Evolutionary conservation across 148 eudicot species (phyloP), one percentile per base, ranked within the genome.

Genomic region (Rhododendron henanense): DNA sequence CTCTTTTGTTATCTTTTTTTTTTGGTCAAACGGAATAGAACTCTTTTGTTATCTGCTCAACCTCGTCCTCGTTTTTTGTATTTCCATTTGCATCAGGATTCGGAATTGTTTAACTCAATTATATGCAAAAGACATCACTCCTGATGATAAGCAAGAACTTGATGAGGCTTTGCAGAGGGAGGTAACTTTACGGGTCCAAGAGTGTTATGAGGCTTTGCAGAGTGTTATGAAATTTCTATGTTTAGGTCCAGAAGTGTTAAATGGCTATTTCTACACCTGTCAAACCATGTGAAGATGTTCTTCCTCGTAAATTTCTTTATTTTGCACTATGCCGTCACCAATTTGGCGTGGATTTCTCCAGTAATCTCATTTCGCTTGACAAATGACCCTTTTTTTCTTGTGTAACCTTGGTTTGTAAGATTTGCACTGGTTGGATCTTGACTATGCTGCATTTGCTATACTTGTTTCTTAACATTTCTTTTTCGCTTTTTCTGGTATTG

Each of bases 91-190:
- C 5, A 67, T 81, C 87, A 96, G 99, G 94, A 96, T 96, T 73
- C 93, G 99, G 85, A 75, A 96, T 83, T 94, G 97, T 86, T 92
- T 96, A 73, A 91, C 98, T 23, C 99, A 96, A 85, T 85, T 95
- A 39, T 93, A 96, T 92, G 94, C 95, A 47, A 94, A 95, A 88
- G 99, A 95, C 87, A 95, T 95, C 74, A 94, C 98, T 76, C 98
- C 98, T 82, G 98, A 95, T 90, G 98, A 96, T 85, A 96, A 96
- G 85, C 98, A 93, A 76, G 99, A 96, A 91, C 95, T 96, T 85
- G 99, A 96, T 81, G 99, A 95, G 89, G 98, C 99, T 85, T 85
- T 96, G 84, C 98, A 96, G 83, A 93, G 99, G 90, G 99, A 96
- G 94, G 99, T 96, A 87, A 84, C 83, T 16, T 28, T 28, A 6